Evolutionary conservation across 352 stramenopile species (phyloP), one percentile per base, ranked within the genome.

Genomic region (Globisporangium nunn): DNA sequence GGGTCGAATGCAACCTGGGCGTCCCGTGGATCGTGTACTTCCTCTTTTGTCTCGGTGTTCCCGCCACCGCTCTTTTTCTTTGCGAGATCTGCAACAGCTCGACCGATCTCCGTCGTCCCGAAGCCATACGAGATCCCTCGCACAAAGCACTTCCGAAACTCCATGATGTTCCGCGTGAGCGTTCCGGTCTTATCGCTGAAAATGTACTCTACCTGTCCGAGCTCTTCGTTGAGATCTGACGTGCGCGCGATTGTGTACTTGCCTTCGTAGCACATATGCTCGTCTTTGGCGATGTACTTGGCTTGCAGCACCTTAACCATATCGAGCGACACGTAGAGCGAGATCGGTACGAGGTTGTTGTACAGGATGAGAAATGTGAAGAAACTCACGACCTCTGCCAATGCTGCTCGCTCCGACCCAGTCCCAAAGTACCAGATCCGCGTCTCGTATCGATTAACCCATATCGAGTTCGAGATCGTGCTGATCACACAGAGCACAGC

Each of bases 161-260:
- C 83, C 96, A 99, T 99, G 29, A 98, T 88, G 77, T 99, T 99
- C 55, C 93, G 87, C n/a, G 97, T 99, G 37, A 99, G 78, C 35
- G 97, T 99, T 8, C 97, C 97, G 8, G 97, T 99, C 70, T 99
- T 99, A 72, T 99, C 96, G 30, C 83, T 98, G 78, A 99, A 99
- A 14, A 99, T 95, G 62, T 99, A 98, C 61, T 98, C 78, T 30
- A 99, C 85, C 70, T 98, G 87, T 2, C 96, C 97, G 2, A 98
- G 67, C 52, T 98, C 88, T 67, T 96, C 91, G 50, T 95, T 96
- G 50, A 98, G 66, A 53, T 96, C 87, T 0, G 88, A 95, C 6
- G 85, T 96, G 11, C 92, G 74, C 12, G 82, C 90, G 35, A 91
- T 81, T 33, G 88, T 83, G 33, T 68, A 82, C 18, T 79, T 96